Evolutionary conservation across 768 basidiomycete species (phyloP), one percentile per base, ranked within the genome.

Genomic region (Lactarius akahatsu): DNA sequence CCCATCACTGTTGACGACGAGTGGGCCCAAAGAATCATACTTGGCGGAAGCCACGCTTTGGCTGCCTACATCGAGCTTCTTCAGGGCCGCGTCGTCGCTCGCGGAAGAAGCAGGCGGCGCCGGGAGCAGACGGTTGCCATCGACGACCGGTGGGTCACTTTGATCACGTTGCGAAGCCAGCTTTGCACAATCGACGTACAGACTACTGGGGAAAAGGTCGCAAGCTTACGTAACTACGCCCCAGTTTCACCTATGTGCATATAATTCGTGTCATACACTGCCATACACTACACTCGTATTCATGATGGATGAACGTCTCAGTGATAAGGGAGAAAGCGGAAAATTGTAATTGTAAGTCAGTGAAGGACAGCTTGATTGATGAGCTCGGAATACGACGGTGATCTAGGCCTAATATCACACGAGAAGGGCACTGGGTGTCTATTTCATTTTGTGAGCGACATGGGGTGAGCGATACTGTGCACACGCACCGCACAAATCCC

Each of bases 341-440:
- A n/a, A 16, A 10, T 13, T 50, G 47, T 26, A 26, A 50, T 23
- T 23, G 45, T 8, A 11, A 26, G n/a, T 68, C 57, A 57, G 50
- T 52, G 34, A 30, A 28, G 32, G 30, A 47, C 6, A 9, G 64
- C 62, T 7, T 65, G 64, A 4, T 61, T 55, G 41, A 69, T 50
- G 34, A 70, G 60, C 28, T 47, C 58, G 2, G 54, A 61, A 45
- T 65, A 40, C 28, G n/a, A n/a, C 43, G 18, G 32, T 5, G 72
- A 73, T 20, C 73, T 70, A 18, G 72, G 72, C 38, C 57, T 65
- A 54, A 74, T 70, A 23, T 62, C 57, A 57, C 72, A 74, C 18
- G 64, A 62, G 41, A 72, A 73, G 28, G 69, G 71, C 20, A 63
- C 66, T 13, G 73, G 73, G 32, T 70, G 71, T 34, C 73, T 74